These are phyloP conservation scores for Marasmius sp. DNA, from an alignment of 1,284 basidiomycete genomes.

Conservation along the genomic window DNA sequence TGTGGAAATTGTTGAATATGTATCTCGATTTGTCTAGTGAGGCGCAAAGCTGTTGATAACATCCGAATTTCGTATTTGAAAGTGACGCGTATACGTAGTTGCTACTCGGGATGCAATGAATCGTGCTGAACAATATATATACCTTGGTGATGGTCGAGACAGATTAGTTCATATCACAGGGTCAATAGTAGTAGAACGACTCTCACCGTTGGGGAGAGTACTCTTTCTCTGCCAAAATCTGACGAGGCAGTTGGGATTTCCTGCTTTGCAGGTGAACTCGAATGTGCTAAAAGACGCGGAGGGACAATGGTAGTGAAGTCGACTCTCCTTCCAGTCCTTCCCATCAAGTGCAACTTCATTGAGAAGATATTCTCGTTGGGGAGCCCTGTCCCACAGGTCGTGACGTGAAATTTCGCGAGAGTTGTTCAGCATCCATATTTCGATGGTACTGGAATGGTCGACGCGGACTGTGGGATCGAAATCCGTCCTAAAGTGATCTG, in stretches of 20 bases:
- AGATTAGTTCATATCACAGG: background rate
- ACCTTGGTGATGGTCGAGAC: background rate
- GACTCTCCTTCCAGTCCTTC: background rate
- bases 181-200: background rate
- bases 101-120: background rate
- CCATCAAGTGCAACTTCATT: constrained; percentile 3
- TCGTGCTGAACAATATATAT: constrained; percentile 4
- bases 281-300: constrained; percentile 15
- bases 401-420: constrained; percentile 14
- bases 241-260: constrained; percentile 9
- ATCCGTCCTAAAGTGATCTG: constrained; percentile 2
- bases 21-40: background rate
- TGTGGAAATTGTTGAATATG: background rate
- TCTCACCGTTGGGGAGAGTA: constrained; percentile 1
- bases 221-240: constrained; percentile 19
- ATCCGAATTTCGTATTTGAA: background rate
- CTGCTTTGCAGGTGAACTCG: constrained; percentile 15
- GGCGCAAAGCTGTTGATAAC: background rate
- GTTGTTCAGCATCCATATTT: constrained; percentile 18
- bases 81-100: background rate
- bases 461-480: constrained; percentile 10
- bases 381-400: constrained; percentile 15
- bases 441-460: constrained; percentile 5
- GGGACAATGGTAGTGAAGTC: constrained; percentile 14
- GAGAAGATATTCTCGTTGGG: constrained; percentile 10